Conservation (phyloP, 2,329 filamentous ascomycete genomes). For the Fusarium coicis region DNA sequence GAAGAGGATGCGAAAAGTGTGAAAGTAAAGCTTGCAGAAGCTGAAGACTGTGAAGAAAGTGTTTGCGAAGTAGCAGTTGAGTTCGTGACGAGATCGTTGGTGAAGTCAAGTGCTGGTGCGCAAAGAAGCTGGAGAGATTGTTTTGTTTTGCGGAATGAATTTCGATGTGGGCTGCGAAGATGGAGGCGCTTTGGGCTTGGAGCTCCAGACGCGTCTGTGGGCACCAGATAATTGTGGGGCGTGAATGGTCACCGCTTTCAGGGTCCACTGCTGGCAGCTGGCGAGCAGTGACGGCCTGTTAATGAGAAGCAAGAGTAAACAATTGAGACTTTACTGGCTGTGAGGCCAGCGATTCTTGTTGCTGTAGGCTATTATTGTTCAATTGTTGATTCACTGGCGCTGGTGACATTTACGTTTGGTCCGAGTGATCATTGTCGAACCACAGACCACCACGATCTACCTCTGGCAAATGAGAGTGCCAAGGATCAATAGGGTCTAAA, state of each 20-base stretch:
- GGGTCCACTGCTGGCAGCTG: conserved; percentile 14
- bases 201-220: conserved; percentile 24
- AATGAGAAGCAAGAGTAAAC: background rate
- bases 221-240: conserved; percentile 10
- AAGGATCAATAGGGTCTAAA: conserved; percentile 18
- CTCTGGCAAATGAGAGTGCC: conserved; percentile 4
- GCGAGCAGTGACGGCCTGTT: background rate
- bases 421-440: background rate
- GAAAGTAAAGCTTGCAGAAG: conserved; percentile 18
- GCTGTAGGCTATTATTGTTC: background rate
- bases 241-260: background rate
- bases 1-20: background rate
- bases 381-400: background rate
- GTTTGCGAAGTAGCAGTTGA: conserved; percentile 2
- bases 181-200: conserved; percentile 4
- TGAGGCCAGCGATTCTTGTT: background rate
- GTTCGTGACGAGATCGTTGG: background rate
- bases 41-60: conserved; percentile 1
- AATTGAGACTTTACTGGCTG: background rate
- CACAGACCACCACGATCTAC: background rate
- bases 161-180: conserved; percentile 23
- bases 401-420: background rate
- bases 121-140: conserved; percentile 19
- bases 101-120: conserved; percentile 4
- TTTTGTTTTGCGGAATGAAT: conserved; percentile 35